phyloP scores from a whole-genome alignment of 192 early-diverging fungal genomes.

The Umbelopsis isabellina region DNA sequence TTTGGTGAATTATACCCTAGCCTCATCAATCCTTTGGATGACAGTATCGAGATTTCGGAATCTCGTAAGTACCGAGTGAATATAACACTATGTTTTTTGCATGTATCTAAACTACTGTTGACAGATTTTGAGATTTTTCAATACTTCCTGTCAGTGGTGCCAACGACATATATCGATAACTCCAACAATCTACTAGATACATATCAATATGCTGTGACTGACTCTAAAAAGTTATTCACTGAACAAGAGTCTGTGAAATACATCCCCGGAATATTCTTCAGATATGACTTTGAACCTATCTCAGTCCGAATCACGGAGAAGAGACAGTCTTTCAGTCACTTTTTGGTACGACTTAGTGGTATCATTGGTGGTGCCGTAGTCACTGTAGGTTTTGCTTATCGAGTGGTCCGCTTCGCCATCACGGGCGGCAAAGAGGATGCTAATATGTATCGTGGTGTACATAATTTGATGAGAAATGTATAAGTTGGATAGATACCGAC shows the following conservation, averaged over 20 bases:
- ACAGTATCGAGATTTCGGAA: constrained; percentile 68
- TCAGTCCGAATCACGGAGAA: constrained; percentile 76
- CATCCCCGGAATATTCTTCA: constrained; percentile 79
- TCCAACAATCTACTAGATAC: constrained; percentile 63
- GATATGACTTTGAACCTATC: constrained; percentile 92
- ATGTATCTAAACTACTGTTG: background rate
- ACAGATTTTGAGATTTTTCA: constrained; percentile 77
- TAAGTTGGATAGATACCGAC: constrained; percentile 1
- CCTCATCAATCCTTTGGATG: constrained; percentile 87
- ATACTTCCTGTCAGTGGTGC: constrained; percentile 87
- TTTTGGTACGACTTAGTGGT: constrained; percentile 84
- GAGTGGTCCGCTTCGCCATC: constrained; percentile 35
- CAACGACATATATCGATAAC: constrained; percentile 76
- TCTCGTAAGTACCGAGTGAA: constrained; percentile 42
- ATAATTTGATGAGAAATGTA: constrained; percentile 35
- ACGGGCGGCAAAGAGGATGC: constrained; percentile 43
- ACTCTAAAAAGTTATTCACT: constrained; percentile 54
- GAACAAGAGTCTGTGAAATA: constrained; percentile 25
- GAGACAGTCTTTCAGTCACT: constrained; percentile 62
- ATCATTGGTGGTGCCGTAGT: constrained; percentile 84
- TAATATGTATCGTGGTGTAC: constrained; percentile 32
- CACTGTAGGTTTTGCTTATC: constrained; percentile 62
- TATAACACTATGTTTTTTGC: background rate
- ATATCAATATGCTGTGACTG: constrained; percentile 94
- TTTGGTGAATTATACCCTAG: constrained; percentile 87